These are phyloP conservation scores for Ceratocystis eucalypticola DNA, from an alignment of 2,329 filamentous ascomycete genomes.

Conservation along the genomic window DNA sequence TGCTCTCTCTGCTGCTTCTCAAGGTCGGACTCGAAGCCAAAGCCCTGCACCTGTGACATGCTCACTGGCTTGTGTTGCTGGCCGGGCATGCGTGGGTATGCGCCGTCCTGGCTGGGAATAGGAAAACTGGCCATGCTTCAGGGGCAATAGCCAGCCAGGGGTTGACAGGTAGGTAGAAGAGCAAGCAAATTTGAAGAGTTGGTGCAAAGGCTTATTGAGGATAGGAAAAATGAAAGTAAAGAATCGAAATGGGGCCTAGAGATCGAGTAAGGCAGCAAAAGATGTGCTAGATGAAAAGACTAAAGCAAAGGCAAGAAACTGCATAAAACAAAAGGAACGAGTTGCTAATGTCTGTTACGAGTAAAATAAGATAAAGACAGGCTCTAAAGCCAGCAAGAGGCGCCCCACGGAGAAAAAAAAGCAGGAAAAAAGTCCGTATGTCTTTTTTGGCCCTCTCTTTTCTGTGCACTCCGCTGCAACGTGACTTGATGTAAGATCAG, in stretches of 20 bases:
- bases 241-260: not conserved
- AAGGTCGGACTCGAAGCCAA: constrained; percentile 12
- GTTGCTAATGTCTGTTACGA: not conserved
- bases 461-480: not conserved
- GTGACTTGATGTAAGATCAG: not conserved
- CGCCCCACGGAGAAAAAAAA: not conserved
- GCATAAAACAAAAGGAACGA: not conserved
- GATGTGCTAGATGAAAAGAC: not conserved
- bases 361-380: not conserved
- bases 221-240: not conserved
- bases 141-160: not conserved
- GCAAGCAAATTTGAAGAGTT: too few species aligned
- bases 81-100: constrained; percentile 15
- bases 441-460: not conserved
- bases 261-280: not conserved
- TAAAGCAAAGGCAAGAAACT: not conserved
- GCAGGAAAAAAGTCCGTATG: not conserved
- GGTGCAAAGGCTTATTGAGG: not conserved
- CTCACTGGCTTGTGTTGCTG: constrained; percentile 1
- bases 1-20: constrained; percentile 11
- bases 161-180: not conserved
- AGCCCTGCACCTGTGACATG: constrained; percentile 10
- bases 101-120: constrained; percentile 13
- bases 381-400: not conserved
- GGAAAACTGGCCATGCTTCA: constrained; percentile 7